Conservation (phyloP, 2,329 filamentous ascomycete species). For the Ophiostoma australiae region DNA sequence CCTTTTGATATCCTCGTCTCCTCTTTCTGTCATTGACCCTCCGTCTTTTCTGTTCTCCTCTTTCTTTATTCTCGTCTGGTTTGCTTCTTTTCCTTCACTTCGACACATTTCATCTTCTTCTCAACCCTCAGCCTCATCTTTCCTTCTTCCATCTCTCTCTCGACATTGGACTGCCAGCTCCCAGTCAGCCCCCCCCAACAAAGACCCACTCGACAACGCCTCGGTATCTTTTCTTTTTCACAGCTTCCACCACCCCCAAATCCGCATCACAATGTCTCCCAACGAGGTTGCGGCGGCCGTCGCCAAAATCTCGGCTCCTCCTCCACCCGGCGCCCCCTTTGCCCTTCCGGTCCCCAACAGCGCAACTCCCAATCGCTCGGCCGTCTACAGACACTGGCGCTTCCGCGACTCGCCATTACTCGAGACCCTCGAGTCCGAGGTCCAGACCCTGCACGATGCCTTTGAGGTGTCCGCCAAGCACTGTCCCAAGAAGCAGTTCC, state of each 20-base stretch:
- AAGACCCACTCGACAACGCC: background rate
- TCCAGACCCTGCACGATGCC: slow-evolving; percentile 70
- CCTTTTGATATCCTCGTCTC: slow-evolving; percentile 11
- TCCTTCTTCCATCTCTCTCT: background rate
- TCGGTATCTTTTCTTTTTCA: slow-evolving; percentile 8
- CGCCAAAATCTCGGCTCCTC: slow-evolving; percentile 54
- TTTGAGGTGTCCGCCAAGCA: slow-evolving; percentile 66
- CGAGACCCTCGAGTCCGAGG: slow-evolving; percentile 63
- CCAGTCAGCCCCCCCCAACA: background rate
- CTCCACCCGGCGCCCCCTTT: slow-evolving; percentile 72
- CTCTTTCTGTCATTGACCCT: background rate
- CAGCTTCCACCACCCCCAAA: background rate
- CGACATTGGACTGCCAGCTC: background rate
- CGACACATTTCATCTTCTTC: background rate
- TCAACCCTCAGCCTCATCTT: background rate
- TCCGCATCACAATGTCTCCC: slow-evolving; percentile 34
- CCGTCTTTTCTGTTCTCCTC: background rate
- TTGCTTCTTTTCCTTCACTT: background rate
- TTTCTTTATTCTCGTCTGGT: background rate
- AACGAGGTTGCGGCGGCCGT: slow-evolving; percentile 40
- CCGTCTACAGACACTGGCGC: slow-evolving; percentile 79
- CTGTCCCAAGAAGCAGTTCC: slow-evolving; percentile 63
- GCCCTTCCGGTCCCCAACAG: slow-evolving; percentile 72
- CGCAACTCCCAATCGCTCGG: slow-evolving; percentile 64
- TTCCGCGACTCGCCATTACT: slow-evolving; percentile 67